These are phyloP conservation scores for Crithidia bombi DNA, from an alignment of 208 protist species.

Conservation along the genomic window DNA sequence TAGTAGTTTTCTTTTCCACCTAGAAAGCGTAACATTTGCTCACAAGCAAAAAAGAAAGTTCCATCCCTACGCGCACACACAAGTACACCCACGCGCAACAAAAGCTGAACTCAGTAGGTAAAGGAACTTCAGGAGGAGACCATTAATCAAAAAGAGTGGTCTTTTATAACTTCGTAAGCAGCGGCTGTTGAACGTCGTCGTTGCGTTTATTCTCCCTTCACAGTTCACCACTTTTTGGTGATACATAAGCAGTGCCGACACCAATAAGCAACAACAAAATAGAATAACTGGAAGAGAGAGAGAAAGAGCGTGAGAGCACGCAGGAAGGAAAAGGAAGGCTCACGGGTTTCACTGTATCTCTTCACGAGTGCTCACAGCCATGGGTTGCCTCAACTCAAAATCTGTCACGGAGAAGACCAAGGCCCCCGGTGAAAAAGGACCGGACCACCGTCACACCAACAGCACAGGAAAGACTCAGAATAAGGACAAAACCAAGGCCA, in stretches of 20 bases:
- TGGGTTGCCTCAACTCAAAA: conserved; percentile 70
- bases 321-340: no score
- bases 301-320: no score
- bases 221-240: background rate
- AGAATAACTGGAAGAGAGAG: no score
- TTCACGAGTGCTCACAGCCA: conserved; percentile 23
- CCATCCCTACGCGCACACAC: no score
- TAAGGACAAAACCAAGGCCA: conserved; percentile 11
- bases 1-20: no score
- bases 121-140: background rate
- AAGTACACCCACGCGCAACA: no score
- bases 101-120: no score
- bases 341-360: conserved; percentile 12
- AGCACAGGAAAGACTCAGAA: conserved; percentile 1
- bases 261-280: background rate
- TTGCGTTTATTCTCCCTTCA: background rate
- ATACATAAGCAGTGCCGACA: background rate
- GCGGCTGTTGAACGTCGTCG: background rate
- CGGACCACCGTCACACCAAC: conserved; percentile 13
- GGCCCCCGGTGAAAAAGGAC: conserved; percentile 1
- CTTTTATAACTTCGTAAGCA: background rate
- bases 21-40: background rate
- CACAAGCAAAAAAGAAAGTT: no score
- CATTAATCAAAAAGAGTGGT: no score
- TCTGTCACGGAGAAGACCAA: conserved; percentile 39